Base-by-base conservation (phyloP, 2,329 filamentous ascomycete genomes). In the Pestalotiopsis sp. region DNA sequence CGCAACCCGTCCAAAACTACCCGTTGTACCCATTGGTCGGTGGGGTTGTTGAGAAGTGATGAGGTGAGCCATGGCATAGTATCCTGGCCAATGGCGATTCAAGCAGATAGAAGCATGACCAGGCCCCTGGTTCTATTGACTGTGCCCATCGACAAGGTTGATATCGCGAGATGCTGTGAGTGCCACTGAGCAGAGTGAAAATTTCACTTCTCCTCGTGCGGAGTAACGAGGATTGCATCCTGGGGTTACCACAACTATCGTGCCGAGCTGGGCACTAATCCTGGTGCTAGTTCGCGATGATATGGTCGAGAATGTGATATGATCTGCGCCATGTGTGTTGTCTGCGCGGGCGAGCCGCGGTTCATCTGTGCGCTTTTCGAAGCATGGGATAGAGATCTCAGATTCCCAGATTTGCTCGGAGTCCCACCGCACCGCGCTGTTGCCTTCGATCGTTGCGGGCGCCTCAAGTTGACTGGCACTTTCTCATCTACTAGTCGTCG, bases 401-500 rank as follows among this genome's bases (percentile, higher is more conserved):
- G 31, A 36, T 36, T 36, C 31, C 7, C 31, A 36, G 31, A 36
- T 36, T 36, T 36, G 31, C 31, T n/a, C 45, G 6, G 17, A 52
- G 17, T 52, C 6, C 14, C 45, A 23, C 45, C 17, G 45, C 45
- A 23, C 45, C 17, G 45, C 17, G 45, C 45, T 20, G 45, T n/a
- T 11, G 45, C 45, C 45, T n/a, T 52, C 45, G 45, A n/a, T 52
- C 17, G 20, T 38, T 31, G n/a, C 20, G 57, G 6, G 57, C 25
- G n/a, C 23, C 11, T 61, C 57, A 13, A 59, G n/a, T 14, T n/a
- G 25, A 27, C 57, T 61, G 25, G 57, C 57, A 61, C 12, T 61
- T 45, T 58, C 59, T 58, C 31, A 71, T 67, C 68, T 72, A 61
- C 41, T 59, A 57, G 65, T 65, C 69, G 52, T 72, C 69, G 68